Percentiles rank a stretch among this genome's conserved stretches.
These are phyloP conservation scores for Erodium moschatum DNA, from an alignment of 441 rosid species.

Conservation along the genomic window DNA sequence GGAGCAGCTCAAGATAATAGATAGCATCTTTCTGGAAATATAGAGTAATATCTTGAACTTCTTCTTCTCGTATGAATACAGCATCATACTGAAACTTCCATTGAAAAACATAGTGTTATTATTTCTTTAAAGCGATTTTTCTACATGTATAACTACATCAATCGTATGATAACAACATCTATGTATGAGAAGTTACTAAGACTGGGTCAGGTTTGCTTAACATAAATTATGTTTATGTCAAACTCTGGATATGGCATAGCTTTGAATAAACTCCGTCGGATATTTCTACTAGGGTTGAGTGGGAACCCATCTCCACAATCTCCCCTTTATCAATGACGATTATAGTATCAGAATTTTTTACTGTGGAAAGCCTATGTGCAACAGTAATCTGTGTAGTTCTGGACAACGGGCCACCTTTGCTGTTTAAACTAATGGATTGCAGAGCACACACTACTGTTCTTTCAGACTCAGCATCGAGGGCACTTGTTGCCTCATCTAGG, in stretches of 20 bases:
- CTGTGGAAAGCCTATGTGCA: constrained; percentile 40
- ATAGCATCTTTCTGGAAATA: constrained; percentile 41
- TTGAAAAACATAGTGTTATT: not conserved
- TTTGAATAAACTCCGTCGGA: constrained; percentile 42
- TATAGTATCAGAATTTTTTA: constrained; percentile 35
- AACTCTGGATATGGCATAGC: constrained; percentile 35
- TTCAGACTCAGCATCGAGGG: constrained; percentile 55
- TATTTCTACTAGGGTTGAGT: constrained; percentile 30
- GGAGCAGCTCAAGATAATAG: constrained; percentile 62
- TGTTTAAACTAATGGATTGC: constrained; percentile 27
- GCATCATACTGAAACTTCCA: not conserved
- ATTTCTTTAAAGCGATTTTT: not conserved
- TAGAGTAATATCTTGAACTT: constrained; percentile 25
- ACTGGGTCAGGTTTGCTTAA: not conserved
- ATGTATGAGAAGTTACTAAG: not conserved
- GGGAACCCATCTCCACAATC: constrained; percentile 50
- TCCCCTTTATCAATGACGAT: constrained; percentile 50
- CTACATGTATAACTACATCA: not conserved
- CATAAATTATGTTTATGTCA: constrained; percentile 15
- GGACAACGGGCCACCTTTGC: constrained; percentile 20
- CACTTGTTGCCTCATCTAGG: constrained; percentile 20
- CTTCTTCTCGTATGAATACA: not conserved
- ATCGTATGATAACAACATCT: not conserved
- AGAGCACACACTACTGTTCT: constrained; percentile 40
- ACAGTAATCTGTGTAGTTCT: constrained; percentile 34